phyloP scores from a whole-genome alignment of 768 basidiomycete species.

The Pleurotus ostreatus region DNA sequence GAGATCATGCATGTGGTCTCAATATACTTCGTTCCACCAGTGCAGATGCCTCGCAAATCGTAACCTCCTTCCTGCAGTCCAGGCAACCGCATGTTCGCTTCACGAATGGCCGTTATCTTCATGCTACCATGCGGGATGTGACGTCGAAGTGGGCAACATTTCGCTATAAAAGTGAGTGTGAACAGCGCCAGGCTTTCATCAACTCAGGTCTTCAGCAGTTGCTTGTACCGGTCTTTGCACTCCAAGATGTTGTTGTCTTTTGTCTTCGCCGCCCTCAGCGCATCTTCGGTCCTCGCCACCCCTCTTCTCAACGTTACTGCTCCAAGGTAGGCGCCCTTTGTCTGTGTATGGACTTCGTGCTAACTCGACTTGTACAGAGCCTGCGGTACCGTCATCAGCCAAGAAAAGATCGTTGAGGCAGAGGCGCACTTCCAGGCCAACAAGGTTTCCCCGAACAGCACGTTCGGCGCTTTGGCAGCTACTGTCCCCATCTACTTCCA shows the following conservation, averaged over 20 bases:
- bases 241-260: constrained; percentile 23
- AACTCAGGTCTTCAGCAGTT: neutral
- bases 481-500: constrained; percentile 26
- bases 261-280: constrained; percentile 22
- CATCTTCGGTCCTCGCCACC: constrained; percentile 22
- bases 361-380: constrained; percentile 15
- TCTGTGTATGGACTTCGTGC: neutral
- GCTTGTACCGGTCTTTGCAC: neutral
- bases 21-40: neutral
- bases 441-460: constrained; percentile 22
- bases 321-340: constrained; percentile 10
- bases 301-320: constrained; percentile 20
- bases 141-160: neutral
- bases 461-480: neutral
- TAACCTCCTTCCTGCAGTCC: neutral
- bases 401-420: constrained; percentile 26
- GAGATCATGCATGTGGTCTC: neutral
- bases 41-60: neutral
- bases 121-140: neutral
- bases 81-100: neutral
- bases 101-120: neutral
- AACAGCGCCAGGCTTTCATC: neutral
- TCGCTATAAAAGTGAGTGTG: neutral
- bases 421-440: constrained; percentile 40
- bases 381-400: constrained; percentile 36